Base-by-base conservation (phyloP, 768 basidiomycete species). In the Lentinula sp. region DNA sequence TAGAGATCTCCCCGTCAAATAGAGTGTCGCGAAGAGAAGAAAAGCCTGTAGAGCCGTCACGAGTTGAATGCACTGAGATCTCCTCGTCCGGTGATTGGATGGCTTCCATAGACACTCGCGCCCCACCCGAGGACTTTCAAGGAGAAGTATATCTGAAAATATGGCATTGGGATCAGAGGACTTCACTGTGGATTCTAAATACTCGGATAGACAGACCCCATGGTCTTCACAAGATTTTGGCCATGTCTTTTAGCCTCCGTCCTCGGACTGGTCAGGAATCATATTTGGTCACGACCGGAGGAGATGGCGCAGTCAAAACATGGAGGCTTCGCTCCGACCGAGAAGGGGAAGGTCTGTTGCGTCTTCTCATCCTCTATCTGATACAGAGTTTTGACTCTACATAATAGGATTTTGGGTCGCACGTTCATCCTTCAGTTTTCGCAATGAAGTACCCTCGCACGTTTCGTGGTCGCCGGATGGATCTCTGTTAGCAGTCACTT, bases 1-100 rank as follows among this genome's bases (percentile, higher is more conserved):
- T 98, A 18, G 97, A 98, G 72, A 85, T 99, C 7, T 87, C 92
- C 1, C 93, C 96, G 20, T 94, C 94, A 32, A 98, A 98, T 76
- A 85, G 93, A 62, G 84, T 98, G 18, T 90, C 94, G 13, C 79
- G 88, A 65, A 79, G 85, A 65, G 92, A 93, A 48, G 90, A 94
- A 61, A 89, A 85, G 68, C 77, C 81, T 6, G 70, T 95, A 45
- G 87, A 91, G 63, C 86, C 90, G 8, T 82, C 89, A 2, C 80
- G 87, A 13, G 91, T 98, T 2, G 88, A 92, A 53, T 79, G 77
- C 9, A 83, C 81, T 6, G 83, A 80, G 4, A 77, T 95, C 61
- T 89, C 90, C 4, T 70, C 81, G 1, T 77, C 76, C n/a, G 88
- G 88, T 9, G 79, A 84, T 50, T 98, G 96, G 95, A 85, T 99